phyloP scores from a whole-genome alignment of 768 basidiomycete species.

The Cantharellus cinnabarinus region DNA sequence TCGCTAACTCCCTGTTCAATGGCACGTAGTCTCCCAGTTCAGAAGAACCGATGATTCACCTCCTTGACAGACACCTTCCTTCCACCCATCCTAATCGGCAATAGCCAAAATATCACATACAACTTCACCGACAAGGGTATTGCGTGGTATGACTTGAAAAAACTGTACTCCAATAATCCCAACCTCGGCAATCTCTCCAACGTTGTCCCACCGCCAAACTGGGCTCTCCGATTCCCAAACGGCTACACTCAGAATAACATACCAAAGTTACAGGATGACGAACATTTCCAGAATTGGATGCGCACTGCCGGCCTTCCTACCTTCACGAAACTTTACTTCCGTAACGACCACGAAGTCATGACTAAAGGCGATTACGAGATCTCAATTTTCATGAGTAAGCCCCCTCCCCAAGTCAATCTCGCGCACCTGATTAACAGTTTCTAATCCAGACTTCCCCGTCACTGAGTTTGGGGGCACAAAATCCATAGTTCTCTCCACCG shows the following conservation, averaged over 20 bases:
- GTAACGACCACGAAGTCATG: slow-evolving; percentile 67
- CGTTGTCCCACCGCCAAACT: slow-evolving; percentile 87
- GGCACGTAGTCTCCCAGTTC: slow-evolving; percentile 26
- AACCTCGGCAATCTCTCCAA: slow-evolving; percentile 38
- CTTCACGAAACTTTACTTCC: slow-evolving; percentile 84
- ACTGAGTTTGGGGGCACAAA: slow-evolving; percentile 83
- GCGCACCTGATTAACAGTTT: not conserved
- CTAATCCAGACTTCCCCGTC: slow-evolving; percentile 69
- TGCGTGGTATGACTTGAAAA: slow-evolving; percentile 88
- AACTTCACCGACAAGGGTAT: slow-evolving; percentile 60
- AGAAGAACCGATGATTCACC: not conserved
- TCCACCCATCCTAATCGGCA: slow-evolving; percentile 36
- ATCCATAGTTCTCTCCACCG: slow-evolving; percentile 89
- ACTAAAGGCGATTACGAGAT: slow-evolving; percentile 55
- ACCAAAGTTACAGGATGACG: slow-evolving; percentile 54
- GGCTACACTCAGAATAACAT: slow-evolving; percentile 46
- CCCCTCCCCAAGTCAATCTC: not conserved
- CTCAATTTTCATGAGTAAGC: slow-evolving; percentile 62
- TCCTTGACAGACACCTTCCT: slow-evolving; percentile 51
- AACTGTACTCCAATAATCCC: slow-evolving; percentile 61
- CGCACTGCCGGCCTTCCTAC: slow-evolving; percentile 91
- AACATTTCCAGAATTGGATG: slow-evolving; percentile 99
- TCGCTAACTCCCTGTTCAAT: slow-evolving; percentile 94
- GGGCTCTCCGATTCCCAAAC: slow-evolving; percentile 51
- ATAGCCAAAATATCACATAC: slow-evolving; percentile 28